Evolutionary conservation across 2,329 filamentous ascomycete species (phyloP).

Genomic region (Botryotinia calthae): DNA sequence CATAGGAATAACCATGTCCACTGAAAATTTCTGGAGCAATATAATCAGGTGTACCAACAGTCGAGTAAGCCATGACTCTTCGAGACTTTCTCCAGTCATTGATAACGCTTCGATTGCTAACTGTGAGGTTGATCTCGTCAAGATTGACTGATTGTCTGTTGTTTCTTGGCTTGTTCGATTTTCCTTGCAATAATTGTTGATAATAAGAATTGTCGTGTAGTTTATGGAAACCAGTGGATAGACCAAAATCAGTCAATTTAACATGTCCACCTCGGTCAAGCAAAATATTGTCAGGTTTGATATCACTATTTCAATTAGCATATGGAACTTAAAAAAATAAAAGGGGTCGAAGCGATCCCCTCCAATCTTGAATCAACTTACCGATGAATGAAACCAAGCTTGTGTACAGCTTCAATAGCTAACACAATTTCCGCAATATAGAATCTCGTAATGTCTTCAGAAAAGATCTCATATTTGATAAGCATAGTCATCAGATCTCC

Average conservation of each 20-base stretch:
- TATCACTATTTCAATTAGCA: constrained; percentile 63
- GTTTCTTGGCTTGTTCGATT: constrained; percentile 69
- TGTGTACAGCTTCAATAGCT: constrained; percentile 98
- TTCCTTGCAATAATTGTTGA: constrained; percentile 85
- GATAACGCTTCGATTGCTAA: constrained; percentile 95
- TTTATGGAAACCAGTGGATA: constrained; percentile 97
- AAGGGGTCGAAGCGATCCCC: not conserved
- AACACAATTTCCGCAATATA: constrained; percentile 98
- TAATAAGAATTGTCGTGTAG: constrained; percentile 98
- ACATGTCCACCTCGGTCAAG: constrained; percentile 94
- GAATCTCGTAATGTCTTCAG: constrained; percentile 96
- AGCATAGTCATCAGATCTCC: constrained; percentile 99
- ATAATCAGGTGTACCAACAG: constrained; percentile 96
- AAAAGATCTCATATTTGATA: constrained; percentile 99
- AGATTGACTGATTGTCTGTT: constrained; percentile 87
- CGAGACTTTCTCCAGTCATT: constrained; percentile 98
- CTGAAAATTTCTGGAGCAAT: constrained; percentile 98
- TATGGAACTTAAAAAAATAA: not conserved
- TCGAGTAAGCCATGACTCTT: constrained; percentile 94
- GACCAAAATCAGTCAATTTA: constrained; percentile 96
- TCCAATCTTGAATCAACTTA: constrained; percentile 46
- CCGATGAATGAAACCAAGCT: constrained; percentile 97
- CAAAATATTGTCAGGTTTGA: constrained; percentile 98
- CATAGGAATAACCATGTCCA: constrained; percentile 90
- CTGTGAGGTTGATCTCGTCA: constrained; percentile 96